Conservation (phyloP, 805 yeast species). For the Zygoascus bituminiphila region DNA sequence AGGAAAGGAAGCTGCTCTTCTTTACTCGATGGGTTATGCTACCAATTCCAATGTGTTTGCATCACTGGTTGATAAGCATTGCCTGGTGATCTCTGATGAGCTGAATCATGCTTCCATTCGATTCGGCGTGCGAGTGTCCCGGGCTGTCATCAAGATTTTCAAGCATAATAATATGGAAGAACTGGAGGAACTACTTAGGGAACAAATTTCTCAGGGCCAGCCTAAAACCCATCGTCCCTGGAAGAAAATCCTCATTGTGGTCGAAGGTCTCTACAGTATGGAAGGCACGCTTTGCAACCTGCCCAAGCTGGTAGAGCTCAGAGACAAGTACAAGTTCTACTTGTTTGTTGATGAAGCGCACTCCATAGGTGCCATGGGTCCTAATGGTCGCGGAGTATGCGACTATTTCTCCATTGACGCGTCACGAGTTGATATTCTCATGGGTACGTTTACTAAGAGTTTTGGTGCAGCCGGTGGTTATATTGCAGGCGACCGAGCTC, state of each 20-base stretch:
- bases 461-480: constrained; percentile 99
- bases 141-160: constrained; percentile 86
- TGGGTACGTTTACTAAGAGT: constrained; percentile 97
- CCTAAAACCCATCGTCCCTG: constrained; percentile 95
- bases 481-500: constrained; percentile 62
- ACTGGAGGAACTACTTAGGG: constrained; percentile 69
- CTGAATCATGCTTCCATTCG: constrained; percentile 93
- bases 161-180: constrained; percentile 84
- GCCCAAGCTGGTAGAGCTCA: constrained; percentile 63
- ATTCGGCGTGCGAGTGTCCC: constrained; percentile 86
- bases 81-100: constrained; percentile 88
- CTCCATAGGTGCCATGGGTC: constrained; percentile 98
- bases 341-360: constrained; percentile 96
- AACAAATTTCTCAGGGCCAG: constrained; percentile 87
- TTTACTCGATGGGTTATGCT: constrained; percentile 92
- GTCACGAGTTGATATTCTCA: constrained; percentile 66
- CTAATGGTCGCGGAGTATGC: constrained; percentile 88
- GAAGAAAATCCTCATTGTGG: constrained; percentile 68
- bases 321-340: constrained; percentile 79
- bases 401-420: constrained; percentile 84
- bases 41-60: constrained; percentile 87
- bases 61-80: constrained; percentile 74
- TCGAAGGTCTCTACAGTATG: constrained; percentile 80
- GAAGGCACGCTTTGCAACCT: constrained; percentile 77
- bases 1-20: constrained; percentile 80